These are phyloP conservation scores for Diaporthe capsici DNA, from an alignment of 2,329 filamentous ascomycete species.

Conservation along the genomic window DNA sequence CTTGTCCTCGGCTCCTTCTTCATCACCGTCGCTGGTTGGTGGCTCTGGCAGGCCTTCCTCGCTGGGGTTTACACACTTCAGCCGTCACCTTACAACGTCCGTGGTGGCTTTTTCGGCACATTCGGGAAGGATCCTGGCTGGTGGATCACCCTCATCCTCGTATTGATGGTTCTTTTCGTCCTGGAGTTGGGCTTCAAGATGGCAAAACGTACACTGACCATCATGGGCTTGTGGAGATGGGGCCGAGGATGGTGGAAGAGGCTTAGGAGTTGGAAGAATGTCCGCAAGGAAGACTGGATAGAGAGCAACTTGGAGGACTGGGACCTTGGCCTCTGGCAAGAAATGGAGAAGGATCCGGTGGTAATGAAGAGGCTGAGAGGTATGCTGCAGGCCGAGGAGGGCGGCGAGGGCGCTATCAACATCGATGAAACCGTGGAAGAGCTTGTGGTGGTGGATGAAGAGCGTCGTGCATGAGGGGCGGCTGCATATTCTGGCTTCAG, in stretches of 20 bases:
- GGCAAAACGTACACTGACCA: constrained; percentile 60
- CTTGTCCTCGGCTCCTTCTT: constrained; percentile 72
- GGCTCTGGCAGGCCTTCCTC: constrained; percentile 81
- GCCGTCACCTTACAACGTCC: constrained; percentile 75
- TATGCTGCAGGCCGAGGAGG: constrained; percentile 47
- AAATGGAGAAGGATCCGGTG: constrained; percentile 66
- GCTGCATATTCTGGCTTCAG: background rate
- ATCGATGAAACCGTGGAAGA: background rate
- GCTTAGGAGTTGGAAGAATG: constrained; percentile 36
- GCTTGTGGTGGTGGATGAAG: constrained; percentile 9
- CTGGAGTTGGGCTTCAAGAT: constrained; percentile 75
- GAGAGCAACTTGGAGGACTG: constrained; percentile 59
- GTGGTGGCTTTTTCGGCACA: constrained; percentile 72
- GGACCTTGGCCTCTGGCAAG: constrained; percentile 70
- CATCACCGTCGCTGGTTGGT: constrained; percentile 76
- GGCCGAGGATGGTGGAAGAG: constrained; percentile 44
- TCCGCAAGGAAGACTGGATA: constrained; percentile 31
- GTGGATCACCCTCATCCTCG: constrained; percentile 80
- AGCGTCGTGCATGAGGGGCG: background rate
- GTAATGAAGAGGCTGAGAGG: constrained; percentile 58
- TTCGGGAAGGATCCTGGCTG: constrained; percentile 80
- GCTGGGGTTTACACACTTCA: constrained; percentile 69
- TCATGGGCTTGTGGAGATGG: constrained; percentile 62
- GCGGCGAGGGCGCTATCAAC: background rate
- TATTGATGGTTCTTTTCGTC: constrained; percentile 70